Percentiles rank a stretch among this genome's conserved stretches.
phyloP scores from a whole-genome alignment of 2,329 filamentous ascomycete species.

The Penicillium sclerotiorum region DNA sequence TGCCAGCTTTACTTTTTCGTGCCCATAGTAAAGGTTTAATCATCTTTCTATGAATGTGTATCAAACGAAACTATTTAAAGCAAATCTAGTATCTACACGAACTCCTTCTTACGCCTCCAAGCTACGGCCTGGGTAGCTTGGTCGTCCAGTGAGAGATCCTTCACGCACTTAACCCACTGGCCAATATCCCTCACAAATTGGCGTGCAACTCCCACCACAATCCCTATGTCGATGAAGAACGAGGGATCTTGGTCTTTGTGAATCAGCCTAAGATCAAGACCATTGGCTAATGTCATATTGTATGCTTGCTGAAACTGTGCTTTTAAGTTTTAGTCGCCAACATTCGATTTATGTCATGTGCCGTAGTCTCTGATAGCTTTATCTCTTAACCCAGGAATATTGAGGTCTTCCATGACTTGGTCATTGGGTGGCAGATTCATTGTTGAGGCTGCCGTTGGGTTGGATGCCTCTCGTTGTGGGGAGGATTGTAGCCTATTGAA shows the following conservation, averaged over 20 bases:
- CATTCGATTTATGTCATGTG: slow-evolving; percentile 10
- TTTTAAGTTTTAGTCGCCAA: slow-evolving; percentile 11
- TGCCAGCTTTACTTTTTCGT: neutral
- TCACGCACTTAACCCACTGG: neutral
- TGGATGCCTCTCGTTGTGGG: neutral
- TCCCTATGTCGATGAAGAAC: slow-evolving; percentile 1
- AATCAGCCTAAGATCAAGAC: slow-evolving; percentile 14
- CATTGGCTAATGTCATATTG: slow-evolving; percentile 14
- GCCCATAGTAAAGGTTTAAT: too few species aligned
- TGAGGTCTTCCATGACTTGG: slow-evolving; percentile 1
- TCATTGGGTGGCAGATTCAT: neutral
- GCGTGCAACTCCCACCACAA: neutral
- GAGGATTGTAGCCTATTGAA: slow-evolving; percentile 7
- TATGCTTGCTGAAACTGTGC: slow-evolving; percentile 14
- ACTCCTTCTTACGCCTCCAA: slow-evolving; percentile 7
- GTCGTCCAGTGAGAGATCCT: neutral
- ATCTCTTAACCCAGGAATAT: slow-evolving; percentile 10
- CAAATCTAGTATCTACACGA: neutral
- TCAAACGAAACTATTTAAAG: neutral
- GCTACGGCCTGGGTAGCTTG: too few species aligned
- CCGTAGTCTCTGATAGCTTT: slow-evolving; percentile 7
- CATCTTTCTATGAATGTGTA: neutral
- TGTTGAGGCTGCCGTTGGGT: neutral
- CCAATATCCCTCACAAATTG: slow-evolving; percentile 2
- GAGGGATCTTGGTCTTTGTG: slow-evolving; percentile 9